These are phyloP conservation scores for Nepenthes alata DNA, from an alignment of 179 eudicot genomes.

Conservation along the genomic window DNA sequence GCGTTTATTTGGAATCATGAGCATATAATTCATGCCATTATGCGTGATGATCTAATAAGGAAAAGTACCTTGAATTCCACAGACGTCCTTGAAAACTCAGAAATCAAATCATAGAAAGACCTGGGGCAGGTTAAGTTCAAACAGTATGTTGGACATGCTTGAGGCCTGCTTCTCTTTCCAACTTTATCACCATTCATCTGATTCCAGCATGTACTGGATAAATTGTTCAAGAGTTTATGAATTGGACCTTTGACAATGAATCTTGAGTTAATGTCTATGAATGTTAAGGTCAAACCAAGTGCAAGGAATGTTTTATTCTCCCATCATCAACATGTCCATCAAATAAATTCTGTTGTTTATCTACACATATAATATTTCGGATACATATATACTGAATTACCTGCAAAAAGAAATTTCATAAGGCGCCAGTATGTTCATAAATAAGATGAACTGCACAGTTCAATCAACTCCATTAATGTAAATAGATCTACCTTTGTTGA, in stretches of 20 bases:
- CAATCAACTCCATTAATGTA: conserved; percentile 1
- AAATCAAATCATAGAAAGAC: conserved; percentile 47
- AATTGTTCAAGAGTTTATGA: conserved; percentile 62
- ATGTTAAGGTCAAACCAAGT: conserved; percentile 29
- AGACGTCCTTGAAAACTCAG: conserved; percentile 57
- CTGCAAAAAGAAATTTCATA: conserved; percentile 38
- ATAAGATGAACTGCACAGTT: not conserved
- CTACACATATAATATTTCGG: conserved; percentile 18
- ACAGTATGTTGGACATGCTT: conserved; percentile 40
- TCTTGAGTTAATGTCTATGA: conserved; percentile 77
- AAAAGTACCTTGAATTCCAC: conserved; percentile 76
- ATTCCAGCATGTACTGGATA: conserved; percentile 41
- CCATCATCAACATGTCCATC: not conserved
- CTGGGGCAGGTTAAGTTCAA: conserved; percentile 66
- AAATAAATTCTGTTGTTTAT: not conserved
- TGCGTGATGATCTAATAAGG: conserved; percentile 8
- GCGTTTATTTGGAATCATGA: not conserved
- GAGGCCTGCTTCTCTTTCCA: conserved; percentile 44
- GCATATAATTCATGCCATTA: not conserved
- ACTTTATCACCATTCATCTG: conserved; percentile 24
- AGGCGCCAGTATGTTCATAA: conserved; percentile 8
- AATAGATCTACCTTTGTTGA: conserved; percentile 43
- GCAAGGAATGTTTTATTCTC: conserved; percentile 9
- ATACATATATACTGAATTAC: conserved; percentile 88
- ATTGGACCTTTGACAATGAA: conserved; percentile 68